Base-by-base conservation (phyloP, 345 rosid species). In the Brassica carinata region DNA sequence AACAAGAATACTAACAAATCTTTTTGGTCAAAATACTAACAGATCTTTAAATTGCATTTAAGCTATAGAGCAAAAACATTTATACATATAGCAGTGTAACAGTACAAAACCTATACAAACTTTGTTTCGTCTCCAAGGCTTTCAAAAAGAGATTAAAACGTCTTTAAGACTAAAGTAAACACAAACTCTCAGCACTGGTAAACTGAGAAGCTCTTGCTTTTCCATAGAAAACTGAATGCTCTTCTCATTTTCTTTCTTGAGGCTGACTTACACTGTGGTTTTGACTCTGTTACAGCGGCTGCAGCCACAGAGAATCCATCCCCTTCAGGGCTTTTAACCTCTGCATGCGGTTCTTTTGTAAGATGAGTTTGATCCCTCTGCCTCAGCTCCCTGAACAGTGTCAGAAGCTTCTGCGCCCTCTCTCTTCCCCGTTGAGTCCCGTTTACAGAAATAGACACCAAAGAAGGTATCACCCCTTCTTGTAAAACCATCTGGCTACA, bases 381-480 rank as follows among this genome's bases (percentile, higher is more conserved):
- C 74, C 99, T 86, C 80, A 92, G 95, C 84, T 96, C 94, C 40
- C 98, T 85, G 79, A 96, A 96, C 58, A 93, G 85, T 86, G 90
- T 86, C 36, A 96, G 86, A 36, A 96, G 98, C 82, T 91, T 92
- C 72, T 89, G 98, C 0, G 99, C 89, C 81, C 89, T 92, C 63
- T 93, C 98, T 87, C 81, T 89, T 65, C 96, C 98, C 13, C 97
- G 79, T n/a, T 84, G 53, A 23, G 98, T 93, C 19, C 99, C 99
- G 13, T 92, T 93, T 30, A 93, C 94, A 0, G 97, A 92, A 1
- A 96, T 86, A 13, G 99, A 96, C 72, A 96, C 99, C 67, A 96
- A 77, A 31, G 96, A 89, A n/a, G 99, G 99, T 72, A 96, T 93
- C 23, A 92, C 99, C 5, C 99, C 99, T 85, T 96, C 99, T 75